Base-by-base conservation (phyloP, 2,329 filamentous ascomycete genomes). In the Xylariaceae sp. region DNA sequence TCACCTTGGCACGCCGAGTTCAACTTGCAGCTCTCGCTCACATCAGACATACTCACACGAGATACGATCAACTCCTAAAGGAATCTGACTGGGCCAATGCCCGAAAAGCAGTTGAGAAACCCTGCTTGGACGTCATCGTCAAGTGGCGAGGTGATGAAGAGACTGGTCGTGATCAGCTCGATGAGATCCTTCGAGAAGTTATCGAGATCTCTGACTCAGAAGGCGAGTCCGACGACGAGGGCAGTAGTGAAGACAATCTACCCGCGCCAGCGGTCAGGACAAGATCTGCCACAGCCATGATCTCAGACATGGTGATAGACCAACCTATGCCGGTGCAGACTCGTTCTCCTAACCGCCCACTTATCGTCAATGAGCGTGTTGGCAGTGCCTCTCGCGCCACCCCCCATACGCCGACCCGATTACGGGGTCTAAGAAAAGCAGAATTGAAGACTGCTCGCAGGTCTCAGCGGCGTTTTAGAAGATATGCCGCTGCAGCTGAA, bases 61-160 rank as follows among this genome's bases (percentile, higher is more conserved):
- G 78, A 55, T 85, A 85, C 66, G 82, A 85, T 58, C 63, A 75
- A 46, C 67, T 85, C 16, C 66, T 84, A 14, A 74, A 64, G 55
- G 77, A 83, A 56, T 79, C 77, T 5, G 69, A 66, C 16, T 84
- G 79, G 71, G 66, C 70, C 40, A 79, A 79, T 57, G 80, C 81
- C 42, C 72, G 82, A 50, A 82, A 76, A 64, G 73, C 74, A 33
- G 80, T 84, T 36, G 79, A 84, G 55, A 64, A 72, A 23, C 67
- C 80, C 12, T 85, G 82, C 52, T 68, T 85, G 37, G 81, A 84
- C 54, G 70, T 80, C 42, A 76, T 85, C 62, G 76, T 84, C 70
- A 84, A 84, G 76, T 85, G 82, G 82, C 80, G 82, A 67, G 82
- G 82, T 44, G 82, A 85, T 55, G 82, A 85, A 62, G 82, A 85